Evolutionary conservation across 1,284 basidiomycete species (phyloP).

Genomic region (Naganishia liquefaciens): DNA sequence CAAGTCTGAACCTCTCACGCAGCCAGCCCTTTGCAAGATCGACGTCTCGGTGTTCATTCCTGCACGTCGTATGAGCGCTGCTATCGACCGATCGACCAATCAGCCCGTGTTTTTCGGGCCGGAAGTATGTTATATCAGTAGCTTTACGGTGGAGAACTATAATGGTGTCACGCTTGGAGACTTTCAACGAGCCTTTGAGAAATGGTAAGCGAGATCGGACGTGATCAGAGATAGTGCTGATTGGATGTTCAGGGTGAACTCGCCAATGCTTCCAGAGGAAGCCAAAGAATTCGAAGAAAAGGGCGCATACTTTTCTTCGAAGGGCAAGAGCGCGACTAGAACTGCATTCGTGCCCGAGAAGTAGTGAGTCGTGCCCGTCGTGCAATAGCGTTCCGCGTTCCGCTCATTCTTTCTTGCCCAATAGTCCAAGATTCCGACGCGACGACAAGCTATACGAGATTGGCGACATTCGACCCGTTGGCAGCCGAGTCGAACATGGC

Average conservation of each 20-base stretch:
- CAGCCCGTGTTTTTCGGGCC: constrained; percentile 26
- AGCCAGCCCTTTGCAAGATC: constrained; percentile 27
- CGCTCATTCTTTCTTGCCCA: background rate
- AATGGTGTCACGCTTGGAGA: constrained; percentile 30
- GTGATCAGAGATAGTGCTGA: background rate
- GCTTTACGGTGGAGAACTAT: constrained; percentile 30
- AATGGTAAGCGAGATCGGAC: constrained; percentile 7
- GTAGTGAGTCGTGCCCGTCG: constrained; percentile 10
- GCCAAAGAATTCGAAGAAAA: constrained; percentile 26
- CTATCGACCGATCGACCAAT: constrained; percentile 22
- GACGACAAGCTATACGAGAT: constrained; percentile 28
- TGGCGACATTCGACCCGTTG: constrained; percentile 27
- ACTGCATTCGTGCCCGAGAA: constrained; percentile 13
- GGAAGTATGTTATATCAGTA: constrained; percentile 26
- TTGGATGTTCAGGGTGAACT: constrained; percentile 12
- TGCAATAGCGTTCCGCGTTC: no score
- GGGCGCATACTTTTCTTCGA: constrained; percentile 17
- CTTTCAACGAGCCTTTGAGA: constrained; percentile 29
- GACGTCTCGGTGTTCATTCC: constrained; percentile 28
- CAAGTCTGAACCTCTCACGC: constrained; percentile 31
- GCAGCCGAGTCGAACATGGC: constrained; percentile 26
- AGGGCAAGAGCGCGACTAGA: constrained; percentile 21
- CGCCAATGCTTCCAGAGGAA: constrained; percentile 27
- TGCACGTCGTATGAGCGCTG: constrained; percentile 16
- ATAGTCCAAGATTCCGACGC: constrained; percentile 15